These are phyloP conservation scores for Neonectria ditissima DNA, from an alignment of 2,329 filamentous ascomycete species.

Conservation along the genomic window DNA sequence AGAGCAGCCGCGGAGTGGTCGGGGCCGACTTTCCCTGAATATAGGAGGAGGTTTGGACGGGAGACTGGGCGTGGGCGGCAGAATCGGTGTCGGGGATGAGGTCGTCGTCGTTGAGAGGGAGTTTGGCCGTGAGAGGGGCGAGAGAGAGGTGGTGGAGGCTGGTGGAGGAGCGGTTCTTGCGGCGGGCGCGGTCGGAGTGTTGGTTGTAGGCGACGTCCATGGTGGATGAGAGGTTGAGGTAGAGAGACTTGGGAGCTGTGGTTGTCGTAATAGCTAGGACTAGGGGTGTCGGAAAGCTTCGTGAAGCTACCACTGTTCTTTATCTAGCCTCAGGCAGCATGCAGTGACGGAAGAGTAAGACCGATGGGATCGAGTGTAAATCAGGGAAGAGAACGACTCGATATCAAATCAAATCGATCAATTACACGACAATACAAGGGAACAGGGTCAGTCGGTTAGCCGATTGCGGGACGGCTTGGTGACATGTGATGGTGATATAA, in stretches of 20 bases:
- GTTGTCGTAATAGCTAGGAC: not conserved
- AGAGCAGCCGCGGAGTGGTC: constrained; percentile 72
- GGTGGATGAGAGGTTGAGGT: constrained; percentile 11
- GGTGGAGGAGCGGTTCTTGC: constrained; percentile 69
- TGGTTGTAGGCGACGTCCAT: constrained; percentile 73
- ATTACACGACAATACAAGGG: constrained; percentile 2
- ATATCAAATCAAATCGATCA: constrained; percentile 19
- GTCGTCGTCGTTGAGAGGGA: constrained; percentile 68
- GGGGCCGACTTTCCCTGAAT: constrained; percentile 72
- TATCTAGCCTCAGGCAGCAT: constrained; percentile 18
- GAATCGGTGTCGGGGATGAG: constrained; percentile 53
- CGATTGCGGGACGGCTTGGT: constrained; percentile 23
- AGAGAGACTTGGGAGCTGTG: not conserved
- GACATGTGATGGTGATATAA: constrained; percentile 41
- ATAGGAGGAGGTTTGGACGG: constrained; percentile 59
- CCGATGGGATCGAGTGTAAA: constrained; percentile 1
- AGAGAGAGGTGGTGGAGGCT: constrained; percentile 72
- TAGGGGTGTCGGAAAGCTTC: not conserved
- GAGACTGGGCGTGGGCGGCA: constrained; percentile 37
- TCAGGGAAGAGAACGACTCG: constrained; percentile 6
- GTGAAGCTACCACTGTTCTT: not conserved
- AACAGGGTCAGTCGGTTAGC: constrained; percentile 10
- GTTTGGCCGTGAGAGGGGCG: constrained; percentile 71
- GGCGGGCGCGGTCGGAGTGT: constrained; percentile 67
- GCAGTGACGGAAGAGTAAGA: constrained; percentile 4